These are phyloP conservation scores for Begonia peltatifolia DNA, from an alignment of 306 rosid genomes.

Conservation along the genomic window DNA sequence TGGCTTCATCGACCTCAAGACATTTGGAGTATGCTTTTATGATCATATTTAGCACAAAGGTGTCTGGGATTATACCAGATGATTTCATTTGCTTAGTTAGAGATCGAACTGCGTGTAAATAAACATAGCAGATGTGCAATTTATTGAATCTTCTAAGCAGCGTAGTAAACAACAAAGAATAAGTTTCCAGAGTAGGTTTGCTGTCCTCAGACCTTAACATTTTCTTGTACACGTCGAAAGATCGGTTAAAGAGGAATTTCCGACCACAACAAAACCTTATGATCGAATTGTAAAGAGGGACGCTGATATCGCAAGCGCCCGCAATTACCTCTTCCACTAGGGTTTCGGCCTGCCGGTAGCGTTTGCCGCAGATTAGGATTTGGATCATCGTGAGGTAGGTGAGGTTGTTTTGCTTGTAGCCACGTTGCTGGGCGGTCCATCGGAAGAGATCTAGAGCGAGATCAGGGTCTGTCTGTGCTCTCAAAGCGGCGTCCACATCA, in stretches of 20 bases:
- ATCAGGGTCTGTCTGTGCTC: constrained; percentile 68
- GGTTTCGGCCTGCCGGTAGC: constrained; percentile 55
- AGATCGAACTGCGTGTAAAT: constrained; percentile 57
- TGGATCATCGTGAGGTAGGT: constrained; percentile 59
- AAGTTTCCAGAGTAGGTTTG: constrained; percentile 69
- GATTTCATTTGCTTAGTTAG: constrained; percentile 72
- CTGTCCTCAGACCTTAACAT: constrained; percentile 43
- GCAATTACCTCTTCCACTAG: constrained; percentile 73
- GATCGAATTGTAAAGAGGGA: constrained; percentile 60
- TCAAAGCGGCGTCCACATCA: constrained; percentile 45
- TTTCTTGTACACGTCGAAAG: constrained; percentile 75
- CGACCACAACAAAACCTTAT: constrained; percentile 56
- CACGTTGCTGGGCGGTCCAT: constrained; percentile 82
- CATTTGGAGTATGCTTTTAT: constrained; percentile 75
- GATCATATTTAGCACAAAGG: constrained; percentile 69
- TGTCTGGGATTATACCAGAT: constrained; percentile 67
- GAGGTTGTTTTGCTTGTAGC: constrained; percentile 46
- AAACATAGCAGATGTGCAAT: constrained; percentile 46
- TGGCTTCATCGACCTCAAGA: constrained; percentile 63
- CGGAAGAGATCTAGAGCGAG: constrained; percentile 92
- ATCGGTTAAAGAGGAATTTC: constrained; percentile 43
- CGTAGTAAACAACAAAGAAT: constrained; percentile 38
- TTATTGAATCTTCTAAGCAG: constrained; percentile 67
- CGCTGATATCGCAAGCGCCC: constrained; percentile 61
- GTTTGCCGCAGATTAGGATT: constrained; percentile 34